Conservation (phyloP, 495 filamentous ascomycete genomes). For the Clohesyomyces aquaticus region DNA sequence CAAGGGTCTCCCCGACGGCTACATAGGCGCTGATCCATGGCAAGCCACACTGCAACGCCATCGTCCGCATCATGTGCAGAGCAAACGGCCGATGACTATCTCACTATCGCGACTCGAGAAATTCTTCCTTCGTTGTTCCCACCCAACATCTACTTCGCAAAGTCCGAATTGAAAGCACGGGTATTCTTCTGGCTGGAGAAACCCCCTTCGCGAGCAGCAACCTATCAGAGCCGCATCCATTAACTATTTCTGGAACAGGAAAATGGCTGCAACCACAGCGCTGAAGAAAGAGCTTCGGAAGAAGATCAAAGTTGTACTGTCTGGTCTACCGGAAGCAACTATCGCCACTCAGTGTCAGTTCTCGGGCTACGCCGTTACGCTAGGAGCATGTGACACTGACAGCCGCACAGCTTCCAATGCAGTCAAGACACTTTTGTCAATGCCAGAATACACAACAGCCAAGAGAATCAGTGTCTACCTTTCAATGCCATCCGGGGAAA, state of each 20-base stretch:
- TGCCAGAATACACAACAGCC: slow-evolving; percentile 70
- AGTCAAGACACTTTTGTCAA: slow-evolving; percentile 60
- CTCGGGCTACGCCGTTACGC: too few relatives aligned
- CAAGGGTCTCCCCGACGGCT: slow-evolving; percentile 26
- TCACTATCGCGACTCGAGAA: background rate
- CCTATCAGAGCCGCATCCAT: too few relatives aligned
- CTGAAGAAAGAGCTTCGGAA: slow-evolving; percentile 77
- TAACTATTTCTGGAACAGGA: slow-evolving; percentile 28
- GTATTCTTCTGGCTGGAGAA: too few relatives aligned
- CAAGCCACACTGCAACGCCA: slow-evolving; percentile 18
- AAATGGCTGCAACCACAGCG: slow-evolving; percentile 57
- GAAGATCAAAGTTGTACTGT: slow-evolving; percentile 66
- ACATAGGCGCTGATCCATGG: slow-evolving; percentile 24
- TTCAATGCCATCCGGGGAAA: slow-evolving; percentile 85
- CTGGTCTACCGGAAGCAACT: slow-evolving; percentile 59
- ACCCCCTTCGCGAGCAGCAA: background rate
- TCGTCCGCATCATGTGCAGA: slow-evolving; percentile 5
- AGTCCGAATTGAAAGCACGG: too few relatives aligned
- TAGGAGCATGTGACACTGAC: slow-evolving; percentile 8
- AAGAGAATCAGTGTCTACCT: slow-evolving; percentile 81
- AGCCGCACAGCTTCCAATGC: slow-evolving; percentile 59
- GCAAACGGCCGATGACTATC: too few relatives aligned
- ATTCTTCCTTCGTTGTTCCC: too few relatives aligned
- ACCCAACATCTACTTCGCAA: too few relatives aligned
- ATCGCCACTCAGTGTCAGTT: slow-evolving; percentile 73